phyloP scores from a whole-genome alignment of 495 filamentous ascomycete species.

The Lophiotrema nucula region DNA sequence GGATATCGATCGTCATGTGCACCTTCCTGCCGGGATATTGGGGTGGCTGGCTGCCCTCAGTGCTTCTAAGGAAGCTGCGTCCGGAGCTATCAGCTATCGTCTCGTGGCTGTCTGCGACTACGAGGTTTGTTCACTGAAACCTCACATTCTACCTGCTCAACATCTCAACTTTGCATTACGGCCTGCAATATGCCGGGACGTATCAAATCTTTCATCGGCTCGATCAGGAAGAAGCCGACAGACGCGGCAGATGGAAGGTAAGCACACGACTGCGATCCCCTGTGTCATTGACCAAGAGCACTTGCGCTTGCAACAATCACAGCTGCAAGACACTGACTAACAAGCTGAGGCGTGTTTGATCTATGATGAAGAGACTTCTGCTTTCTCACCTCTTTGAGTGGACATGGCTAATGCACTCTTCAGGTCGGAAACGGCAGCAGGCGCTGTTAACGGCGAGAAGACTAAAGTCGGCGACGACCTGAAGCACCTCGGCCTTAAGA shows the following conservation, averaged over 20 bases:
- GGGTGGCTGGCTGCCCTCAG: neutral
- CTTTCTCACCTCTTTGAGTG: no score
- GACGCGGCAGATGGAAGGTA: slow-evolving; percentile 40
- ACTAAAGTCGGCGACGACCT: slow-evolving; percentile 40
- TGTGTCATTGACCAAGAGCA: no score
- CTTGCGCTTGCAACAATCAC: no score
- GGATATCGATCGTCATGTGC: neutral
- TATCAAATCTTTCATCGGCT: slow-evolving; percentile 36
- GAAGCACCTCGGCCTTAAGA: slow-evolving; percentile 35
- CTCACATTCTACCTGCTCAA: neutral
- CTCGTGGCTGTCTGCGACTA: neutral
- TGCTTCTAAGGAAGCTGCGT: neutral
- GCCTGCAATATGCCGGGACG: slow-evolving; percentile 8
- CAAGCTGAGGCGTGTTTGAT: no score
- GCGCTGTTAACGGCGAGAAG: slow-evolving; percentile 21
- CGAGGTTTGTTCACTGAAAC: neutral
- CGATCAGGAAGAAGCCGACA: slow-evolving; percentile 38
- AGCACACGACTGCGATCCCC: no score
- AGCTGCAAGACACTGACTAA: no score
- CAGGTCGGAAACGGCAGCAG: slow-evolving; percentile 35
- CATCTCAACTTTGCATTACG: neutral
- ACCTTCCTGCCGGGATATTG: neutral
- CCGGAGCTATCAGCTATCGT: neutral
- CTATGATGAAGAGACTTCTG: no score
- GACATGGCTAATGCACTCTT: no score